phyloP scores from a whole-genome alignment of 352 stramenopile genomes.

The Phytophthora ohioensis region DNA sequence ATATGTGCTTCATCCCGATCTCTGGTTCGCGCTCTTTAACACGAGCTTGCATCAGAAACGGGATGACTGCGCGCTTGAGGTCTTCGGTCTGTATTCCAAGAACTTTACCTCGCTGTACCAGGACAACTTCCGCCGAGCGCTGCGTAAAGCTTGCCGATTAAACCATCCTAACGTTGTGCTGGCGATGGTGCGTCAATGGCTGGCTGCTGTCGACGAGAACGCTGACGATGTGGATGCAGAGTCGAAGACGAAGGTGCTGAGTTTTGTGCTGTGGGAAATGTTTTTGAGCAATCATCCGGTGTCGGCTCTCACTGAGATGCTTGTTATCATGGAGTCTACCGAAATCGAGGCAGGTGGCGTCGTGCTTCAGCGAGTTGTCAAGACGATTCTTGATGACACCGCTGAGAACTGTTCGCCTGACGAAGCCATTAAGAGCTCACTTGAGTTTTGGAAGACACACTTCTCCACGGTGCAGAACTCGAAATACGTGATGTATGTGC shows the following conservation, averaged over 20 bases:
- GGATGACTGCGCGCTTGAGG: slow-evolving; percentile 11
- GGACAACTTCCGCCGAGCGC: slow-evolving; percentile 39
- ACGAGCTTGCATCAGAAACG: slow-evolving; percentile 42
- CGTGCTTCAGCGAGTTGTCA: slow-evolving; percentile 4
- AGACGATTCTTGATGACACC: slow-evolving; percentile 2
- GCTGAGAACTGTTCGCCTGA: background rate
- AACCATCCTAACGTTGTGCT: slow-evolving; percentile 38
- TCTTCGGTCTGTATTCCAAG: slow-evolving; percentile 20
- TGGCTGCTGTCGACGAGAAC: background rate
- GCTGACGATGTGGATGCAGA: background rate
- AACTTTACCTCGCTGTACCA: slow-evolving; percentile 47
- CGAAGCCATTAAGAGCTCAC: slow-evolving; percentile 1
- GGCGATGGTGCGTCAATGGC: slow-evolving; percentile 34
- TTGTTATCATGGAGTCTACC: background rate
- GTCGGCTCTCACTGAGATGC: background rate
- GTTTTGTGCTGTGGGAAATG: slow-evolving; percentile 3
- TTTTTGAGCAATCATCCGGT: background rate
- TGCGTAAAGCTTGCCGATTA: slow-evolving; percentile 43
- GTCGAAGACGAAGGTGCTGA: slow-evolving; percentile 2
- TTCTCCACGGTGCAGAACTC: background rate
- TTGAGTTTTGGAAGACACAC: slow-evolving; percentile 7
- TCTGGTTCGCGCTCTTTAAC: slow-evolving; percentile 55
- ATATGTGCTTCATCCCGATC: slow-evolving; percentile 43
- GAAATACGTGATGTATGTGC: background rate
- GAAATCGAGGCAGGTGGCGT: background rate